Base-by-base conservation (phyloP, 106 monocot species). In the Cymbidium sinense region DNA sequence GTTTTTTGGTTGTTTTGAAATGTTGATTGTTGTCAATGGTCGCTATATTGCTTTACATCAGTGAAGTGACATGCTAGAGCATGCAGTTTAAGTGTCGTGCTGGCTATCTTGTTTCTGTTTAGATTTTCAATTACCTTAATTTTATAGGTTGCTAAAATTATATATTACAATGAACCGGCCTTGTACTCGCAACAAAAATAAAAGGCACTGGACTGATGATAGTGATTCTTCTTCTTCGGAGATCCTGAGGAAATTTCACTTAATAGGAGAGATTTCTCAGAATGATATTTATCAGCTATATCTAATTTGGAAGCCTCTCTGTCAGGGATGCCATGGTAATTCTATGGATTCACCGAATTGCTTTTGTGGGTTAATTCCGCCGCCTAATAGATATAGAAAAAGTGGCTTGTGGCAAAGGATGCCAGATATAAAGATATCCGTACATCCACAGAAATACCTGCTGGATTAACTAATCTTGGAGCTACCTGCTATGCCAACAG, bases 401-500 rank as follows among this genome's bases (percentile, higher is more conserved):
- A 71, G 78, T 79, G n/a, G n/a, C n/a, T n/a, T n/a, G n/a, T n/a
- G n/a, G n/a, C n/a, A n/a, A n/a, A n/a, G n/a, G n/a, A n/a, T 87
- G 77, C 74, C 91, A 28, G 98, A 98, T 43, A 64, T 50, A 82
- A 85, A 75, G 91, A 94, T 78, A 87, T 90, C 43, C 91, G 98
- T 47, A 55, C 83, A 51, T 88, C 91, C 36, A 78, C 64, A 33
- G 89, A 94, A 62, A 87, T 82, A 15, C 98, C 98, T 58, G 94
- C 98, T 77, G 98, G 98, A 15, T 84, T 94, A 79, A 98, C 98
- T 50, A 98, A 98, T 54, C 78, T 94, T 35, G 98, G 98, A 43
- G 98, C 98, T n/a, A 98, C 98, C 61, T 98, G 98, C 82, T 98
- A 98, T 92, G 98, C 98, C 19, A 98, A 98, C 71, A 94, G 98